Conservation (phyloP, 73 alveolate genomes). For the Tetrahymena malaccensis region DNA sequence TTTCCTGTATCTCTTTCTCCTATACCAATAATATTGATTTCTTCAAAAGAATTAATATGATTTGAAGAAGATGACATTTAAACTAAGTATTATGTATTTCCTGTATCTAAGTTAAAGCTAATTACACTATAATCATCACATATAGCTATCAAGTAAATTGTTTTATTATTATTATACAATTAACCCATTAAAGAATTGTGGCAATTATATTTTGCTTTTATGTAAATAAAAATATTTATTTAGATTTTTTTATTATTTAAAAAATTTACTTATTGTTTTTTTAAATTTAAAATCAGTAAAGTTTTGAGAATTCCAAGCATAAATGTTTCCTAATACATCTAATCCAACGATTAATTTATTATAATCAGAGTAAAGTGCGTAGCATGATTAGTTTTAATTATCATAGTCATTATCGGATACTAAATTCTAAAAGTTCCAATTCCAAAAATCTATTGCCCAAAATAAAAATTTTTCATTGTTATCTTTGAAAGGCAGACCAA, state of each 20-base stretch:
- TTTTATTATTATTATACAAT: too few relatives aligned
- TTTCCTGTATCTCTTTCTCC: background rate
- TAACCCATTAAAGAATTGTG: background rate
- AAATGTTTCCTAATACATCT: background rate
- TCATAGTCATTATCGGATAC: background rate
- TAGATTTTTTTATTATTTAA: too few relatives aligned
- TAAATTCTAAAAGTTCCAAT: too few relatives aligned
- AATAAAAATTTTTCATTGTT: background rate
- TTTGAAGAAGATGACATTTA: background rate
- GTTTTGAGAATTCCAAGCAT: background rate
- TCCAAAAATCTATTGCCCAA: background rate
- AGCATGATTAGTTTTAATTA: too few relatives aligned
- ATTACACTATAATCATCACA: background rate
- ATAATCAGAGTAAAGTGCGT: background rate
- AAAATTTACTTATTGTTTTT: background rate
- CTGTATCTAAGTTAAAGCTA: background rate
- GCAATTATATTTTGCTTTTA: background rate
- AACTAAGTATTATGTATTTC: background rate
- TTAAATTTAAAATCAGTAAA: too few relatives aligned
- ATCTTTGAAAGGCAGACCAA: background rate
- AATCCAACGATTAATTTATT: background rate
- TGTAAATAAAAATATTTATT: too few relatives aligned
- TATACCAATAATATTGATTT: background rate
- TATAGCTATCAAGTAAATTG: background rate
- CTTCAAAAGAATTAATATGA: background rate